Evolutionary conservation across 192 early-diverging fungal genomes (phyloP).

Genomic region (Coemansia sp.): DNA sequence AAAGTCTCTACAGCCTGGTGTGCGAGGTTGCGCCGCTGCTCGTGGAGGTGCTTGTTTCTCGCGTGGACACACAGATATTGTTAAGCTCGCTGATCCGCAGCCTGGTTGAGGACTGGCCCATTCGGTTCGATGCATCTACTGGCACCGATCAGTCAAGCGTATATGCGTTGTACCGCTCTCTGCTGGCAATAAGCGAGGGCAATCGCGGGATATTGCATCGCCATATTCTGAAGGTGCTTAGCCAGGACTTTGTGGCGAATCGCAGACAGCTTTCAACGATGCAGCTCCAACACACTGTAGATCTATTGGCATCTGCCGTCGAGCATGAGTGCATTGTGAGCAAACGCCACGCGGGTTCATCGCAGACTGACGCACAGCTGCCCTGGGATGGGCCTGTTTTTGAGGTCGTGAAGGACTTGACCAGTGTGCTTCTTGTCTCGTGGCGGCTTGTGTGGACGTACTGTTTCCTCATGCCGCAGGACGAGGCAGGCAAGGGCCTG

Average conservation of each 20-base stretch:
- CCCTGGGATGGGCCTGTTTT: background rate
- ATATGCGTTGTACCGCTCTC: constrained; percentile 28
- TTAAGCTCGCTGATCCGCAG: too few relatives aligned
- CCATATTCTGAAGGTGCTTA: constrained; percentile 17
- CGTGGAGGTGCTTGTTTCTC: constrained; percentile 27
- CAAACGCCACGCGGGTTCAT: background rate
- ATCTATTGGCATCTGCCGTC: constrained; percentile 20
- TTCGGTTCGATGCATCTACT: background rate
- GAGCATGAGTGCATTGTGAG: constrained; percentile 3
- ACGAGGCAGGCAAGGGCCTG: constrained; percentile 7
- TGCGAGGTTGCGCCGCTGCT: constrained; percentile 39
- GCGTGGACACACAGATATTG: constrained; percentile 14
- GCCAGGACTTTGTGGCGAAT: background rate
- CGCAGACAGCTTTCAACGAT: background rate
- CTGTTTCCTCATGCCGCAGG: constrained; percentile 19
- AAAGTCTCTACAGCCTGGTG: constrained; percentile 9
- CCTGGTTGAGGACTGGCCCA: constrained; percentile 35
- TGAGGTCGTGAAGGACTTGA: constrained; percentile 26
- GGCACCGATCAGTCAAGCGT: background rate
- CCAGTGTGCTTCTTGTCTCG: constrained; percentile 16
- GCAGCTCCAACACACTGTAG: constrained; percentile 22
- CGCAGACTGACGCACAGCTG: background rate
- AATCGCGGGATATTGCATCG: constrained; percentile 17
- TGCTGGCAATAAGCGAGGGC: constrained; percentile 35
- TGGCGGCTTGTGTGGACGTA: constrained; percentile 40